A percentile compares a stretch with the other conserved stretches of the same genome.
These are phyloP conservation scores for Candida nitratophila DNA, from an alignment of 805 yeast genomes.

Conservation along the genomic window DNA sequence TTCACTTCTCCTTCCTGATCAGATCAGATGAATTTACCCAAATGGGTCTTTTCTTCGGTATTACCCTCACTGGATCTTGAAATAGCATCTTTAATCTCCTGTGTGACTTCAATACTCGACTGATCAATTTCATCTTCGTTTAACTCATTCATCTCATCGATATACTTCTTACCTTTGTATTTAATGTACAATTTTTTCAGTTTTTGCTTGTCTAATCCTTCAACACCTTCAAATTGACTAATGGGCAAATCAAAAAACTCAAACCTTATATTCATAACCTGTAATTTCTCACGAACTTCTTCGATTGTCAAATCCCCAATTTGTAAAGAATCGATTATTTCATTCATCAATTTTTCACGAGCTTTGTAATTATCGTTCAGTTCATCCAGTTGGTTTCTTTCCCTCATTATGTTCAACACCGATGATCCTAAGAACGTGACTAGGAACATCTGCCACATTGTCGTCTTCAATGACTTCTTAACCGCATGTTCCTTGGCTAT, in stretches of 20 bases:
- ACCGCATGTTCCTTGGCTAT: conserved; percentile 13
- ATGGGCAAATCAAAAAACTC: conserved; percentile 22
- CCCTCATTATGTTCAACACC: conserved; percentile 40
- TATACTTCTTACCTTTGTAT: not conserved
- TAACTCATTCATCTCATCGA: not conserved
- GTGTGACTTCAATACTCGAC: not conserved
- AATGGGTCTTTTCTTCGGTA: not conserved
- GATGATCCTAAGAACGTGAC: conserved; percentile 29
- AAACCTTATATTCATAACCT: conserved; percentile 35
- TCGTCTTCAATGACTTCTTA: conserved; percentile 24
- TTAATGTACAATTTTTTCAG: conserved; percentile 3
- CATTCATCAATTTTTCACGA: conserved; percentile 28
- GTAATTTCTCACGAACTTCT: conserved; percentile 35
- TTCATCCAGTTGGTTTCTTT: conserved; percentile 35
- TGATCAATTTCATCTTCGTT: not conserved
- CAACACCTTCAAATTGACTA: conserved; percentile 11
- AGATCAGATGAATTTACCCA: not conserved
- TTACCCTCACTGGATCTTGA: not conserved
- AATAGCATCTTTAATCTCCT: not conserved
- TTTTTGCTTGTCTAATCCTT: conserved; percentile 9
- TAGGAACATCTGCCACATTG: conserved; percentile 24
- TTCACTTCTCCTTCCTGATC: too few relatives aligned
- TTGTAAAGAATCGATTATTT: conserved; percentile 23
- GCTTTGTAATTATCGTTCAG: conserved; percentile 32
- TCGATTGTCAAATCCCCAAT: conserved; percentile 17